Conservation (phyloP, 2,329 filamentous ascomycete species). For the Leptoxyphium fumago region DNA sequence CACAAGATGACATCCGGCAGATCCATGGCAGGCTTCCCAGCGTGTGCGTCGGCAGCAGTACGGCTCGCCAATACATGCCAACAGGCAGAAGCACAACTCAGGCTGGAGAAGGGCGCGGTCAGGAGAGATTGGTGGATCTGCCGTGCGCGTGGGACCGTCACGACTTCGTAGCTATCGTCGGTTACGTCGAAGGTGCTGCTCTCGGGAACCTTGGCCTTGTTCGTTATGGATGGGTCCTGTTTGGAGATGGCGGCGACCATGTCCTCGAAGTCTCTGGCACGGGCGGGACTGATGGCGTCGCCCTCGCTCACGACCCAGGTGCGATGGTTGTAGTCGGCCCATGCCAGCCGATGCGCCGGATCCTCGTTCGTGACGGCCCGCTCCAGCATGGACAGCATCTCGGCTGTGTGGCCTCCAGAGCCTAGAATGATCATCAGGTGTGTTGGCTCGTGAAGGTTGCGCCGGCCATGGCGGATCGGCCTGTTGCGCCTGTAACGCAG, state of each 20-base stretch:
- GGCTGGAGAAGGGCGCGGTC: constrained; percentile 54
- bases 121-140: constrained; percentile 66
- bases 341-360: constrained; percentile 22
- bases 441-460: constrained; percentile 20
- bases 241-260: constrained; percentile 5
- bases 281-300: constrained; percentile 54
- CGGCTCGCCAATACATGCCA: constrained; percentile 36
- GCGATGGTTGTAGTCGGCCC: constrained; percentile 41
- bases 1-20: constrained; percentile 67
- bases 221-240: constrained; percentile 5
- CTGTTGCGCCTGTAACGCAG: constrained; percentile 20
- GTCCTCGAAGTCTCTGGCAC: constrained; percentile 50
- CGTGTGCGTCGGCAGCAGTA: constrained; percentile 2
- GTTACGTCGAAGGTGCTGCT: constrained; percentile 6
- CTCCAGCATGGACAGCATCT: constrained; percentile 77
- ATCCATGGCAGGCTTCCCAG: constrained; percentile 10
- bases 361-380: constrained; percentile 34
- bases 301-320: constrained; percentile 71
- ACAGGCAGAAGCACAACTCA: constrained; percentile 51
- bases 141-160: constrained; percentile 60
- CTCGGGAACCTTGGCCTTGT: constrained; percentile 7
- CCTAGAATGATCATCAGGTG: constrained; percentile 74
- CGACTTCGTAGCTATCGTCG: constrained; percentile 42
- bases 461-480: constrained; percentile 13
- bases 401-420: constrained; percentile 84